Percentiles rank a stretch among this genome's conserved stretches.
Evolutionary conservation across 495 filamentous ascomycete species (phyloP).

Genomic region (Letharia lupina): DNA sequence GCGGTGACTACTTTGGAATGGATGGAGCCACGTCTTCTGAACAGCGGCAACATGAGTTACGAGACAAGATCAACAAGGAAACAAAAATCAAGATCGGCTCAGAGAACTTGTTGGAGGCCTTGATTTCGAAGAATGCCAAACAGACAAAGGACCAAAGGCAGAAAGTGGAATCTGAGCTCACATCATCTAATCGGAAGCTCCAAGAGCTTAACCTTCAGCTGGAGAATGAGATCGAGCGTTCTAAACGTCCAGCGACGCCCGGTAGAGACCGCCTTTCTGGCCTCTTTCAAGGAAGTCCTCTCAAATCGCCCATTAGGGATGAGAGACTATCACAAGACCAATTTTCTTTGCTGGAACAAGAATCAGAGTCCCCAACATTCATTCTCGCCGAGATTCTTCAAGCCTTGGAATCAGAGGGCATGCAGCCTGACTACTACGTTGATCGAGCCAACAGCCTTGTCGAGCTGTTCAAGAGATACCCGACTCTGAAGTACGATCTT

Average conservation of each 20-base stretch:
- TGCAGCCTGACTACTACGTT: conserved; percentile 91
- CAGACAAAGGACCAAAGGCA: conserved; percentile 86
- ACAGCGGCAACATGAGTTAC: conserved; percentile 61
- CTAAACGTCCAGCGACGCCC: conserved; percentile 61
- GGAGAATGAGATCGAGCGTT: conserved; percentile 58
- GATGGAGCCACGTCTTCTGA: conserved; percentile 54
- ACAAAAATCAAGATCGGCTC: conserved; percentile 96
- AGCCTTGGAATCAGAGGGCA: conserved; percentile 74
- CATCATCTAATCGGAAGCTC: conserved; percentile 82
- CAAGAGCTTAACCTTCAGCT: conserved; percentile 73
- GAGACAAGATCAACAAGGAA: conserved; percentile 82
- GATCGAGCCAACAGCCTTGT: conserved; percentile 83
- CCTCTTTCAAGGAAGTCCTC: conserved; percentile 54
- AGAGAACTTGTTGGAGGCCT: conserved; percentile 91
- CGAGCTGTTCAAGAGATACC: conserved; percentile 84
- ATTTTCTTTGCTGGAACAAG: conserved; percentile 44
- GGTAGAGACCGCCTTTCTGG: conserved; percentile 58
- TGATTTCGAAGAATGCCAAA: conserved; percentile 91
- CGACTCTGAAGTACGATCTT: conserved; percentile 89
- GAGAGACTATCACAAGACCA: conserved; percentile 38
- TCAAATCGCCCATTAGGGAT: conserved; percentile 58
- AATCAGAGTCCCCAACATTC: conserved; percentile 82
- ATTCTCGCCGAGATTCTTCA: conserved; percentile 82
- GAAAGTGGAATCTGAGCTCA: conserved; percentile 83
- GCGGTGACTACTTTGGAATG: conserved; percentile 54